Conservation (phyloP, 2,329 filamentous ascomycete species). For the Alternaria postmessia region DNA sequence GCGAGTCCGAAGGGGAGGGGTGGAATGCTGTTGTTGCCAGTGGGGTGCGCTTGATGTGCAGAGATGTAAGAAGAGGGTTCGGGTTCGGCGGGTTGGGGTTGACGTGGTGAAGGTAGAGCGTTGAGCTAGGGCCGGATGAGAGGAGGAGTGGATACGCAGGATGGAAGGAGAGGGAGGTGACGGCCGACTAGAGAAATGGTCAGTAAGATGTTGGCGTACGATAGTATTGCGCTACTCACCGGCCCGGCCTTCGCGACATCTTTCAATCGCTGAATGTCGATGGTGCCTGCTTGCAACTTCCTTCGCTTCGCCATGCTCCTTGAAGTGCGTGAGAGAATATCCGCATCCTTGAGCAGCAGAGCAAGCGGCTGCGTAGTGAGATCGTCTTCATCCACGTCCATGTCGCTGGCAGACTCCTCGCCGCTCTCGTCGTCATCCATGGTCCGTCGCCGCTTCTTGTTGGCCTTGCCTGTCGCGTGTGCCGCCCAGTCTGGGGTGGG, state of each 20-base stretch:
- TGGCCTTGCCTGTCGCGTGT: slow-evolving; percentile 53
- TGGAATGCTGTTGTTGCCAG: slow-evolving; percentile 85
- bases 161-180: slow-evolving; percentile 89
- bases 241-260: slow-evolving; percentile 83
- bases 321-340: slow-evolving; percentile 66
- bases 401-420: slow-evolving; percentile 64
- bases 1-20: slow-evolving; percentile 70
- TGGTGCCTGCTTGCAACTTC: slow-evolving; percentile 82
- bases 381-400: slow-evolving; percentile 57
- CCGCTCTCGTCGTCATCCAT: slow-evolving; percentile 52
- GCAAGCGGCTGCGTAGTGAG: slow-evolving; percentile 80
- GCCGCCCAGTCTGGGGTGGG: slow-evolving; percentile 69
- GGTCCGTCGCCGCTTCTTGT: slow-evolving; percentile 58
- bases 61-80: slow-evolving; percentile 88
- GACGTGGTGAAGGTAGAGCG: slow-evolving; percentile 89
- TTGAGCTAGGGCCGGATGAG: slow-evolving; percentile 84
- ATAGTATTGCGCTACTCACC: slow-evolving; percentile 50
- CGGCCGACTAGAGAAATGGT: slow-evolving; percentile 63
- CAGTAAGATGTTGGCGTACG: slow-evolving; percentile 21
- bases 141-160: slow-evolving; percentile 86
- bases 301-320: slow-evolving; percentile 65
- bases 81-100: slow-evolving; percentile 77
- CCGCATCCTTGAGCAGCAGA: slow-evolving; percentile 77
- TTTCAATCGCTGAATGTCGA: slow-evolving; percentile 89
- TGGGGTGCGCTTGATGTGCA: slow-evolving; percentile 86